phyloP scores from a whole-genome alignment of 257 asterid genomes.

The Nicotiana sylvestris region DNA sequence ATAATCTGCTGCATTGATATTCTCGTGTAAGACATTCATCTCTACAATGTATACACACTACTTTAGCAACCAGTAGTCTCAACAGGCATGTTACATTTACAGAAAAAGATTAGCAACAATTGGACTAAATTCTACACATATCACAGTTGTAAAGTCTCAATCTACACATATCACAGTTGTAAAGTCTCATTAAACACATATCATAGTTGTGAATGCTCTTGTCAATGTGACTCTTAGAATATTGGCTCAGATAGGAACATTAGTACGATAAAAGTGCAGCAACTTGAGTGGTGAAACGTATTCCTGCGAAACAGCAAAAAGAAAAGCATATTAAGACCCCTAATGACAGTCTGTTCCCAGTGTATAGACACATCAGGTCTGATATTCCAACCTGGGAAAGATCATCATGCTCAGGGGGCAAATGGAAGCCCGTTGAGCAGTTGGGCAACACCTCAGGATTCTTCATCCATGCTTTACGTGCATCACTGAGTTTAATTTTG shows the following conservation, averaged over 20 bases:
- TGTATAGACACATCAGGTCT: neutral
- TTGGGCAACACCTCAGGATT: constrained; percentile 67
- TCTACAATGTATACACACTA: no score
- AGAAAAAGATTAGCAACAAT: constrained; percentile 11
- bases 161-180: constrained; percentile 15
- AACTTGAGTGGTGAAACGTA: constrained; percentile 45
- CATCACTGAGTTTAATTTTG: constrained; percentile 74
- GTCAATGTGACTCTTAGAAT: constrained; percentile 10
- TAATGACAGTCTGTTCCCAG: neutral
- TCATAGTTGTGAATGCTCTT: constrained; percentile 11
- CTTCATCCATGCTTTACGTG: constrained; percentile 79
- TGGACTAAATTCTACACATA: constrained; percentile 6
- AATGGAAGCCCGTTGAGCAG: constrained; percentile 73
- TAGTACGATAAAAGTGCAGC: constrained; percentile 67
- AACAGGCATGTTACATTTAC: constrained; percentile 21
- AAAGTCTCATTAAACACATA: constrained; percentile 5
- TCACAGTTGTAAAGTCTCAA: constrained; percentile 7
- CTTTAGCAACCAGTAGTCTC: no score
- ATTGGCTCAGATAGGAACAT: constrained; percentile 21
- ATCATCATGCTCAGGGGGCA: constrained; percentile 47
- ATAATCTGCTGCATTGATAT: no score
- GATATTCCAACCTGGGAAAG: constrained; percentile 33
- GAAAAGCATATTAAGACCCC: constrained; percentile 4
- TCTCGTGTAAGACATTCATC: no score
- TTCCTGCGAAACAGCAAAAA: constrained; percentile 45